phyloP scores from a whole-genome alignment of 352 stramenopile species.

The Phytophthora fragariae region DNA sequence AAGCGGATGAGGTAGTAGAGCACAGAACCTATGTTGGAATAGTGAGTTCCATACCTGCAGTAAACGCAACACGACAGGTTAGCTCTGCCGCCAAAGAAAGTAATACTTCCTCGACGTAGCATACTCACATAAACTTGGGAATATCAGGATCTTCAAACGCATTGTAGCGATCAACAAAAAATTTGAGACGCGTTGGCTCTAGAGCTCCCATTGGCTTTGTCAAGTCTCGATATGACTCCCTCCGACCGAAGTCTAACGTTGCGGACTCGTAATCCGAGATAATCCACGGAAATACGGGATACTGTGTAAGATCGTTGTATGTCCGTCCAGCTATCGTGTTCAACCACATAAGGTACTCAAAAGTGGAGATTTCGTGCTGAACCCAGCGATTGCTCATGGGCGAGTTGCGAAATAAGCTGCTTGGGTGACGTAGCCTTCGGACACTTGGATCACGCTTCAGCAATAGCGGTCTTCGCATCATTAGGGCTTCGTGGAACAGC shows the following conservation, averaged over 20 bases:
- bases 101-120: neutral
- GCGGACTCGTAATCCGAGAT: conserved; percentile 88
- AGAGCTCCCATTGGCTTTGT: conserved; percentile 98
- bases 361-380: conserved; percentile 96
- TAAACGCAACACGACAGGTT: conserved; percentile 6
- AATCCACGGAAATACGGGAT: conserved; percentile 96
- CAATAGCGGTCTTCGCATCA: conserved; percentile 61
- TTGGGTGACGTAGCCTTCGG: conserved; percentile 77
- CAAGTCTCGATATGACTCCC: conserved; percentile 95
- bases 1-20: conserved; percentile 99
- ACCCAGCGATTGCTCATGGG: conserved; percentile 76
- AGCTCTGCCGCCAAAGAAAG: neutral
- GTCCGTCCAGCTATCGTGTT: conserved; percentile 91
- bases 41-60: conserved; percentile 89
- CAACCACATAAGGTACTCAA: conserved; percentile 94
- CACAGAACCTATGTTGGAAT: conserved; percentile 95
- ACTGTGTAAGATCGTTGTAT: conserved; percentile 95
- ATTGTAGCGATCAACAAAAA: conserved; percentile 95
- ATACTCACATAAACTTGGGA: conserved; percentile 86
- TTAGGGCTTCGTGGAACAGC: conserved; percentile 74
- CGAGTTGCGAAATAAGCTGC: conserved; percentile 84
- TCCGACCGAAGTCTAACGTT: conserved; percentile 67
- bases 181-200: conserved; percentile 91
- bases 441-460: conserved; percentile 79
- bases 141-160: conserved; percentile 89